These are phyloP conservation scores for Oryza nivara DNA, from an alignment of 176 grass and related monocot species.

Conservation along the genomic window DNA sequence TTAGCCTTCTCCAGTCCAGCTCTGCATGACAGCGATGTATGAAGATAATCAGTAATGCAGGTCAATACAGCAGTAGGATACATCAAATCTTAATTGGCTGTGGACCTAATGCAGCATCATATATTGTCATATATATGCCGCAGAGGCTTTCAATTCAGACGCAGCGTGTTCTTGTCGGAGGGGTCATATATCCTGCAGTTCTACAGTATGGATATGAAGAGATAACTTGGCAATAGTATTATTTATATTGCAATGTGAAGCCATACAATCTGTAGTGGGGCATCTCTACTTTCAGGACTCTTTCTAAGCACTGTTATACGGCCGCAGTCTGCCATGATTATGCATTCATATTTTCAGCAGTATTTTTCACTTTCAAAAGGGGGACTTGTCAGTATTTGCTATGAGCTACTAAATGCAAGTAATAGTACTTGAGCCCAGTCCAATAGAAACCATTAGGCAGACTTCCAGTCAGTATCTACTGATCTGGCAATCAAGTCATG, in stretches of 20 bases:
- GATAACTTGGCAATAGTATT: background rate
- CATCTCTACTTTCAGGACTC: background rate
- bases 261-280: background rate
- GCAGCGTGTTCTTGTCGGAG: constrained; percentile 13
- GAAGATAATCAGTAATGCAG: background rate
- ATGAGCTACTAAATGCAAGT: background rate
- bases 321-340: background rate
- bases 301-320: background rate
- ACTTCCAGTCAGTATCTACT: background rate
- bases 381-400: background rate
- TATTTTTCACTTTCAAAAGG: background rate
- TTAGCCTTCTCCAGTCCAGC: constrained; percentile 82
- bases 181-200: background rate
- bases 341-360: background rate
- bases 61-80: constrained; percentile 24
- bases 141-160: constrained; percentile 7
- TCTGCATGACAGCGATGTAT: constrained; percentile 45
- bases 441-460: background rate
- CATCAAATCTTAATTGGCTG: constrained; percentile 29
- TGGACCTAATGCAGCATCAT: constrained; percentile 7
- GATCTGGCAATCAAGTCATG: constrained; percentile 3
- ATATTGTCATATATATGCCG: background rate
- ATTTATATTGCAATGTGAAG: background rate
- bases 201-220: background rate
- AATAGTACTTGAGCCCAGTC: background rate